A percentile compares a stretch with the other conserved stretches of the same genome.
phyloP scores from a whole-genome alignment of 257 asterid species.

The Linderniella brevidens region DNA sequence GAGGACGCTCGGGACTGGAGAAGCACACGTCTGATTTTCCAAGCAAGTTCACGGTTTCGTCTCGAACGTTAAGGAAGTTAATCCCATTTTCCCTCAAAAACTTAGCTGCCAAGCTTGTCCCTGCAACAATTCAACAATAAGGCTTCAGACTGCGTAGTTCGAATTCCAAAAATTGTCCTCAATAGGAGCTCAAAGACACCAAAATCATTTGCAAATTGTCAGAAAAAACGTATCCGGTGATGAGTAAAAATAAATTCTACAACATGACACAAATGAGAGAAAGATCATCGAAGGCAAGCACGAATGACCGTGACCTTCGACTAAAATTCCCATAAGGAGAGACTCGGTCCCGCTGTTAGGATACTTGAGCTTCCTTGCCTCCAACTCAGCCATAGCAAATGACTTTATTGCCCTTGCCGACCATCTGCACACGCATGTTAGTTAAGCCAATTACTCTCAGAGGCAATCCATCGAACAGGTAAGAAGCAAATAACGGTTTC shows the following conservation, averaged over 20 bases:
- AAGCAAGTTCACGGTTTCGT: slow-evolving; percentile 41
- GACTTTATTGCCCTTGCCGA: slow-evolving; percentile 79
- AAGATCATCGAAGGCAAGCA: neutral
- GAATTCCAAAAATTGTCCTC: too few relatives aligned
- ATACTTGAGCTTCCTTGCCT: slow-evolving; percentile 79
- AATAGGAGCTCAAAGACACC: neutral
- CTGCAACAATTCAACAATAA: slow-evolving; percentile 41
- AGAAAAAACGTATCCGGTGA: too few relatives aligned
- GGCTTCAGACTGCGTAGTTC: too few relatives aligned
- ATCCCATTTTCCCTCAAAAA: slow-evolving; percentile 69
- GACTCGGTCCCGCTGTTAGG: slow-evolving; percentile 88
- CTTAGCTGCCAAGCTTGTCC: slow-evolving; percentile 81
- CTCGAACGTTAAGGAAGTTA: slow-evolving; percentile 56
- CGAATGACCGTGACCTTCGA: slow-evolving; percentile 61
- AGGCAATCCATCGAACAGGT: slow-evolving; percentile 8
- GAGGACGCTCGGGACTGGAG: slow-evolving; percentile 78
- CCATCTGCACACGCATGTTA: slow-evolving; percentile 41
- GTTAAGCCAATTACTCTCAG: neutral
- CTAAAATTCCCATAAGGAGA: slow-evolving; percentile 79
- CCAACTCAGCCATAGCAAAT: slow-evolving; percentile 72
- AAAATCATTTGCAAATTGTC: too few relatives aligned
- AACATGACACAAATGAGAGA: too few relatives aligned
- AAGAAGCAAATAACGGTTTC: neutral
- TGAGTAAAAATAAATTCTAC: neutral
- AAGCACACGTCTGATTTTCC: slow-evolving; percentile 60